phyloP scores from a whole-genome alignment of 2,329 filamentous ascomycete species.

The Colletotrichum sp. region DNA sequence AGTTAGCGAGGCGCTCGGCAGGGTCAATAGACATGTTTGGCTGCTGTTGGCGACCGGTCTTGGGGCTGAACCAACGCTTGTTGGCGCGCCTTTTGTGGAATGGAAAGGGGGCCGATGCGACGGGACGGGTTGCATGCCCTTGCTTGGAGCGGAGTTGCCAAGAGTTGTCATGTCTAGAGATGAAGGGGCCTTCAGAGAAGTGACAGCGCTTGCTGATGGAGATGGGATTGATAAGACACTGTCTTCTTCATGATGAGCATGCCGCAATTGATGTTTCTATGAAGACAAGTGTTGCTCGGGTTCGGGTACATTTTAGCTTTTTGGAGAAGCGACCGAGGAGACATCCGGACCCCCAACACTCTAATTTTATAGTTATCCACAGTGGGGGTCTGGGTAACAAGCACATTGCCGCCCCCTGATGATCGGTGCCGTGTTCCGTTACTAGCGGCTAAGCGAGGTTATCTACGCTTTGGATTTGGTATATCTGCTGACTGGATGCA shows the following conservation, averaged over 20 bases:
- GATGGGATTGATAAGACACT: not conserved
- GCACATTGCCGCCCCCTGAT: not conserved
- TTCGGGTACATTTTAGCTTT: not conserved
- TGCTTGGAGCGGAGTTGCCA: not conserved
- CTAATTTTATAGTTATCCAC: constrained; percentile 1
- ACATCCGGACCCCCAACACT: not conserved
- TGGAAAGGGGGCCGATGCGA: not conserved
- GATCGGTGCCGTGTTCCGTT: not conserved
- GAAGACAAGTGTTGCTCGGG: not conserved
- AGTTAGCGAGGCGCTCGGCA: not conserved
- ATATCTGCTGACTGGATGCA: not conserved
- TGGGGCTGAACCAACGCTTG: not conserved
- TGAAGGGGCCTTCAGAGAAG: not conserved
- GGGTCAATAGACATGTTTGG: not conserved
- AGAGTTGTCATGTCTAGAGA: not conserved
- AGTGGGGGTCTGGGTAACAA: not conserved
- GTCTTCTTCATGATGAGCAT: not conserved
- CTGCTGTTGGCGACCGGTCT: not conserved
- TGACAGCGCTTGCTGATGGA: not conserved
- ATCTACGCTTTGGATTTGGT: not conserved
- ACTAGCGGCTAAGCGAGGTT: not conserved
- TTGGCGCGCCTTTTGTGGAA: not conserved
- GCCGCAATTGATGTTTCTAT: not conserved
- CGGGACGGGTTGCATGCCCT: not conserved
- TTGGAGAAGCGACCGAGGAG: not conserved